phyloP scores from a whole-genome alignment of 768 basidiomycete species.

The Psilocybe tampanensis region DNA sequence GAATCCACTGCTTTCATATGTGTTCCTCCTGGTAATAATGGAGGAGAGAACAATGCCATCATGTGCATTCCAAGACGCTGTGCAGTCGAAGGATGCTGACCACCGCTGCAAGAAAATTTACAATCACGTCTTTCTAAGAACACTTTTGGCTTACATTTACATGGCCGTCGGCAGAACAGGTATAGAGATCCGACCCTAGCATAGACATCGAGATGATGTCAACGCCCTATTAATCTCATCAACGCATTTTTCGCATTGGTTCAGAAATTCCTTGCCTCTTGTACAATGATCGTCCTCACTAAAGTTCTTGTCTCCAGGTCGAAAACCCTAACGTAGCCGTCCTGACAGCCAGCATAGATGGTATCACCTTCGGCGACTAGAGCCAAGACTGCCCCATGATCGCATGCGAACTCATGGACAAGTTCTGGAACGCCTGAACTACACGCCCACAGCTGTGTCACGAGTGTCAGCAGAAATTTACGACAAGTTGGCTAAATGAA shows the following conservation, averaged over 20 bases:
- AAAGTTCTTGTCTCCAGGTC: slow-evolving; percentile 89
- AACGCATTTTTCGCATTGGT: neutral
- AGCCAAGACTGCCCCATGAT: slow-evolving; percentile 81
- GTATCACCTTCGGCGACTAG: slow-evolving; percentile 76
- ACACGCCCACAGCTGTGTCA: slow-evolving; percentile 69
- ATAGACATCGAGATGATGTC: slow-evolving; percentile 85
- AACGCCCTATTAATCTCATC: slow-evolving; percentile 47
- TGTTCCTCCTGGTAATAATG: slow-evolving; percentile 46
- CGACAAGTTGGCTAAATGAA: neutral
- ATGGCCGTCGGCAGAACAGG: slow-evolving; percentile 66
- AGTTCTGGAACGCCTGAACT: slow-evolving; percentile 43
- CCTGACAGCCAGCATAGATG: slow-evolving; percentile 92
- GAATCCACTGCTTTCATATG: slow-evolving; percentile 30
- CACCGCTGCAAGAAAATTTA: slow-evolving; percentile 53
- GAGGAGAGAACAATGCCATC: slow-evolving; percentile 84
- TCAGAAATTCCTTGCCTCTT: slow-evolving; percentile 54
- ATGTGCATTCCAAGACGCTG: slow-evolving; percentile 82
- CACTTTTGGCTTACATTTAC: slow-evolving; percentile 54
- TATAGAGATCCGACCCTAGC: slow-evolving; percentile 64
- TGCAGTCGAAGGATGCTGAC: slow-evolving; percentile 84
- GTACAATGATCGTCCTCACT: slow-evolving; percentile 84
- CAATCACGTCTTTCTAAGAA: neutral
- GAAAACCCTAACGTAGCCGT: slow-evolving; percentile 88
- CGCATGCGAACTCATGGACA: slow-evolving; percentile 69
- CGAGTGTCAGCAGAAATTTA: neutral